Evolutionary conservation across 1,284 basidiomycete species (phyloP).

Genomic region (Cryptococcus hybrid): DNA sequence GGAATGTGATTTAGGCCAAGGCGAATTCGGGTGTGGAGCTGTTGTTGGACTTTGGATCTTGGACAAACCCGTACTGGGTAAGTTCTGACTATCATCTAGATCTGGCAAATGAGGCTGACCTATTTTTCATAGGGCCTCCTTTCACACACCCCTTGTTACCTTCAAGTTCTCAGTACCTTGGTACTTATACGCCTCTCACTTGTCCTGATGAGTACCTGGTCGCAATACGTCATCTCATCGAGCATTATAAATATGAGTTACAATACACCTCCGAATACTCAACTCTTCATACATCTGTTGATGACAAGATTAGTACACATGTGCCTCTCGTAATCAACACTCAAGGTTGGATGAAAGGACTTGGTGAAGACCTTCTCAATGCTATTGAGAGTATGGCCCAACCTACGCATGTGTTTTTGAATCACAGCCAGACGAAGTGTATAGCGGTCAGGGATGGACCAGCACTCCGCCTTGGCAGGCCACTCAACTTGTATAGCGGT

Average conservation of each 20-base stretch:
- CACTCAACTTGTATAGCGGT: constrained; percentile 6
- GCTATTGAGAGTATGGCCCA: constrained; percentile 66
- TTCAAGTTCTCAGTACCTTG: constrained; percentile 75
- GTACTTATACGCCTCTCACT: constrained; percentile 71
- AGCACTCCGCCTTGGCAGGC: constrained; percentile 22
- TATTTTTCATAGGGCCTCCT: constrained; percentile 59
- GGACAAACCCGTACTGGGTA: constrained; percentile 67
- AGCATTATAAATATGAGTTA: constrained; percentile 69
- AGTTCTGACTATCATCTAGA: constrained; percentile 8
- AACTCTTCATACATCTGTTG: background rate
- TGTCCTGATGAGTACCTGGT: constrained; percentile 77
- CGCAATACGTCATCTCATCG: constrained; percentile 65
- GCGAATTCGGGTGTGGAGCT: constrained; percentile 87
- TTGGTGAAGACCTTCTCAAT: constrained; percentile 75
- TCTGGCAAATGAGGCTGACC: background rate
- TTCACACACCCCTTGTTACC: constrained; percentile 78
- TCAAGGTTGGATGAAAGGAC: constrained; percentile 94
- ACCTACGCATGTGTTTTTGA: constrained; percentile 64
- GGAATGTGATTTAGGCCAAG: constrained; percentile 91
- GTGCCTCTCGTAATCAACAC: constrained; percentile 91
- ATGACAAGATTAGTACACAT: constrained; percentile 53
- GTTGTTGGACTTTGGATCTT: constrained; percentile 77
- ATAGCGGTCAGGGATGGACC: constrained; percentile 26
- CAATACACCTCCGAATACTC: constrained; percentile 53
- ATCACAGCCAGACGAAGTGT: constrained; percentile 12